Evolutionary conservation across 768 basidiomycete species (phyloP), one percentile per base, ranked within the genome.

Genomic region (Calocera viscosa): DNA sequence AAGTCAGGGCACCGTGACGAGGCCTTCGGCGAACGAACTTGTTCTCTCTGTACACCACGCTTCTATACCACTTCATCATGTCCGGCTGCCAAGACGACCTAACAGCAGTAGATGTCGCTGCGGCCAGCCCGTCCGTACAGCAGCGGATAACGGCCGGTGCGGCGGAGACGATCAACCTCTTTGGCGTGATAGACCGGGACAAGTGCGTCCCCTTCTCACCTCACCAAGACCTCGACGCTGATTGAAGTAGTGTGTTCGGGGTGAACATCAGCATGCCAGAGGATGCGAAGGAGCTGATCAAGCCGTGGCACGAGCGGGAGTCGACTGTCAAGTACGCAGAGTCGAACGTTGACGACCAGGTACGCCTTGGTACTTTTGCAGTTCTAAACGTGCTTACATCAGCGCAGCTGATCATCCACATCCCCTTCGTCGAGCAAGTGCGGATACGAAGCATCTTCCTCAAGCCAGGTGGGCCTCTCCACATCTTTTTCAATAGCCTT

Each of bases 281-380:
- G 74, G 82, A 87, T 70, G 91, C 90, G 1, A 86, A 84, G 69
- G 82, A 78, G 16, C 75, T 91, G 39, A 87, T 93, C 68, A 93
- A 93, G 75, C 84, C 87, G 1, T 93, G 91, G 91, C 82, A 86
- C 66, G 80, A 88, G 70, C 79, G 90, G 49, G 88, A 92, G 26
- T 84, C 87, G 64, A 86, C 82, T 12, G 76, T 76, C 1, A 80
- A 79, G 69, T 91, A 78, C 68, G 85, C 84, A 16, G 87, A 92
- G 22, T 91, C 90, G 0, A 86, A 84, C 34, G 90, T 91, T 16
- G 91, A 93, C 70, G 90, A 93, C 72, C 89, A 93, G 82, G 90
- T 89, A 68, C 63, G 68, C 63, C 35, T 64, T n/a, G 79, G 49
- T 41, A 12, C 33, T 30, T 38, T 28, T 26, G 30, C 64, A 33